A percentile compares a stretch with the other conserved stretches of the same genome.
Conservation (phyloP, 2,329 filamentous ascomycete species). For the Colletotrichum incanum region DNA sequence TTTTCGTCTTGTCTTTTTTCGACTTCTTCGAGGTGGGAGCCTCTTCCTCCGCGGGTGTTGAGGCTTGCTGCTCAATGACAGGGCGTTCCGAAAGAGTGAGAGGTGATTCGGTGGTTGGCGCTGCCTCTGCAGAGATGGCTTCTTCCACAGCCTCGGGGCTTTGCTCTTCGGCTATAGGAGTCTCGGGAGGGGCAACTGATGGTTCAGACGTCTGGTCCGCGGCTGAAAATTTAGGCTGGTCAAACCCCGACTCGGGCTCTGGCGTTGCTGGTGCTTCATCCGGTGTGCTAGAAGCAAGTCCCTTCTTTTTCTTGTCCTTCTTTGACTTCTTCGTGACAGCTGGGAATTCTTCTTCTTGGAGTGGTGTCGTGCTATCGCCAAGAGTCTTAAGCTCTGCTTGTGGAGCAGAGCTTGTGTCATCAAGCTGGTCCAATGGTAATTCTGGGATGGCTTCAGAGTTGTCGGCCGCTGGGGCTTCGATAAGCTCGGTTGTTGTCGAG, state of each 20-base stretch:
- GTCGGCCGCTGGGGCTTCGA: not conserved
- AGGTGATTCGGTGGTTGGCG: not conserved
- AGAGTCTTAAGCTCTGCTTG: slow-evolving; percentile 22
- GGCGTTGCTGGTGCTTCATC: slow-evolving; percentile 1
- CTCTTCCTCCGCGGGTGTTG: not conserved
- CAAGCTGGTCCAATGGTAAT: not conserved
- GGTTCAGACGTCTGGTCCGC: not conserved
- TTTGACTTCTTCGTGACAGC: slow-evolving; percentile 50
- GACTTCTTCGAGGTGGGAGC: slow-evolving; percentile 30
- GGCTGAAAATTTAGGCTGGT: not conserved
- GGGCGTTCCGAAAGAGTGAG: not conserved
- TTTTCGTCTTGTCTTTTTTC: slow-evolving; percentile 46
- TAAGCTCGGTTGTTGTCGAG: not conserved
- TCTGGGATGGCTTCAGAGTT: not conserved
- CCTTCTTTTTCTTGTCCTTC: slow-evolving; percentile 52
- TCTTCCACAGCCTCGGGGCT: not conserved
- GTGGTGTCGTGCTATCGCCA: slow-evolving; percentile 41
- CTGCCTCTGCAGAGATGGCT: not conserved
- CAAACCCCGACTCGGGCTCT: not conserved
- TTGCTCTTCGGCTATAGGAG: not conserved
- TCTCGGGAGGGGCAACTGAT: not conserved
- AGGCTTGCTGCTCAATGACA: not conserved
- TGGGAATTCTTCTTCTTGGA: slow-evolving; percentile 44
- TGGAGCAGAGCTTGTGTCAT: not conserved
- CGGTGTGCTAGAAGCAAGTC: slow-evolving; percentile 5